These are phyloP conservation scores for Raffaelea deltoideospora DNA, from an alignment of 2,329 filamentous ascomycete species.

Conservation along the genomic window DNA sequence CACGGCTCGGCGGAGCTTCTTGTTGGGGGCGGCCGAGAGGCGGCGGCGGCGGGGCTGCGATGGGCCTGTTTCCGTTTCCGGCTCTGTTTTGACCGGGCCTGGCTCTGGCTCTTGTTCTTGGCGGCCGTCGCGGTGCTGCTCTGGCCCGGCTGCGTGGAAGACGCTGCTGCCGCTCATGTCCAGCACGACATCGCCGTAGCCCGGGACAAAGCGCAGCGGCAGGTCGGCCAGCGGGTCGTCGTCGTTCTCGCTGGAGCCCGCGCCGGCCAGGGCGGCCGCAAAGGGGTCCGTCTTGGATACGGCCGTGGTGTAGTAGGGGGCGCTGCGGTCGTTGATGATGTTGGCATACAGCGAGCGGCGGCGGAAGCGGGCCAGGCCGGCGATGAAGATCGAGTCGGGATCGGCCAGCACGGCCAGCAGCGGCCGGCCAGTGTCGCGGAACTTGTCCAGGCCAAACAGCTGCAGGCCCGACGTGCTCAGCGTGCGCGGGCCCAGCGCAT, in stretches of 20 bases:
- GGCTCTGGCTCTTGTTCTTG: no score
- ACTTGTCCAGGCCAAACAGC: slow-evolving; percentile 74
- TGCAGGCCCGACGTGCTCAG: slow-evolving; percentile 75
- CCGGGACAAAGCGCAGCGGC: slow-evolving; percentile 57
- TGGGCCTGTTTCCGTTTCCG: no score
- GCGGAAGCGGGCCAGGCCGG: slow-evolving; percentile 60
- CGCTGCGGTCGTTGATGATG: slow-evolving; percentile 70
- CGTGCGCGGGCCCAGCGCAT: slow-evolving; percentile 67
- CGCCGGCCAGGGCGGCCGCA: slow-evolving; percentile 16
- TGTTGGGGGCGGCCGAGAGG: not conserved
- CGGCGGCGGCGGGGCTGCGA: no score
- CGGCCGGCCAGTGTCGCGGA: slow-evolving; percentile 68
- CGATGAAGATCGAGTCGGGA: slow-evolving; percentile 71
- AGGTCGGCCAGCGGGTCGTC: slow-evolving; percentile 42
- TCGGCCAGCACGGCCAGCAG: slow-evolving; percentile 72
- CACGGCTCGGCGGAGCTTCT: slow-evolving; percentile 1
- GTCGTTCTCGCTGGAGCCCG: no score
- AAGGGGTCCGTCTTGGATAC: slow-evolving; percentile 71
- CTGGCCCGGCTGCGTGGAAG: not conserved
- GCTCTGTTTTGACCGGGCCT: no score
- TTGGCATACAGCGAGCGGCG: slow-evolving; percentile 72
- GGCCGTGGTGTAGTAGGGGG: slow-evolving; percentile 68
- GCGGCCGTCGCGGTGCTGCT: no score
- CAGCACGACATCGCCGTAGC: slow-evolving; percentile 61
- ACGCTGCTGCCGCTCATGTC: slow-evolving; percentile 27